Percentiles rank a stretch among this genome's conserved stretches.
Evolutionary conservation across 345 rosid species (phyloP).

Genomic region (Odontarrhena argentea): DNA sequence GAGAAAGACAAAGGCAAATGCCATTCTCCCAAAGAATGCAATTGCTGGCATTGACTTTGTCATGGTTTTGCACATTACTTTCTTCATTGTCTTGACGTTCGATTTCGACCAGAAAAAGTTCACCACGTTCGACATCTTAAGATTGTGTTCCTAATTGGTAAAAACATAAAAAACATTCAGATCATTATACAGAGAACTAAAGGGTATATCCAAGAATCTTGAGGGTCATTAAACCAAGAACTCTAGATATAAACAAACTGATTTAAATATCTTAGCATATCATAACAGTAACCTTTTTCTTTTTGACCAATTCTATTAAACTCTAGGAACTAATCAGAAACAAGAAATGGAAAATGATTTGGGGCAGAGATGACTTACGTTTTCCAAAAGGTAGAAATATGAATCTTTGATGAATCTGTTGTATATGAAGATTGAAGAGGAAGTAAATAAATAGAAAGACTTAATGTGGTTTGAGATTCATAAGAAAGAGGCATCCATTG

Average conservation of each 20-base stretch:
- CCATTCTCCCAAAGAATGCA: slow-evolving; percentile 40
- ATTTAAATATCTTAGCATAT: background rate
- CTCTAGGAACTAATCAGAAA: background rate
- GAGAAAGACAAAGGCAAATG: slow-evolving; percentile 38
- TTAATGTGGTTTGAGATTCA: background rate
- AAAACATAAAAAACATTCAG: background rate
- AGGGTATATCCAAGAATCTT: slow-evolving; percentile 6
- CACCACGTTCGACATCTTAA: slow-evolving; percentile 23
- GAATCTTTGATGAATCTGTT: slow-evolving; percentile 21
- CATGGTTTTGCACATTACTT: slow-evolving; percentile 22
- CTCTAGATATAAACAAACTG: background rate
- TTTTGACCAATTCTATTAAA: background rate
- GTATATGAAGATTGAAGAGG: background rate
- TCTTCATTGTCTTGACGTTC: background rate
- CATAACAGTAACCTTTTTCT: background rate
- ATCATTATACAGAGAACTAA: slow-evolving; percentile 1
- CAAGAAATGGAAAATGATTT: slow-evolving; percentile 10
- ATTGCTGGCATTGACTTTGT: slow-evolving; percentile 41
- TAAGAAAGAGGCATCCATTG: slow-evolving; percentile 22
- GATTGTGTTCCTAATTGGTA: slow-evolving; percentile 13
- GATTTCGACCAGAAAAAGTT: background rate
- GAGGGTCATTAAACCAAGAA: slow-evolving; percentile 8
- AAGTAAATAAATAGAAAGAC: slow-evolving; percentile 16
- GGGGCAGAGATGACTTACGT: slow-evolving; percentile 24
- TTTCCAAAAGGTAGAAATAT: slow-evolving; percentile 19